Base-by-base conservation (phyloP, 2,329 filamentous ascomycete genomes). In the Cladosporium austrohemisphaericum region DNA sequence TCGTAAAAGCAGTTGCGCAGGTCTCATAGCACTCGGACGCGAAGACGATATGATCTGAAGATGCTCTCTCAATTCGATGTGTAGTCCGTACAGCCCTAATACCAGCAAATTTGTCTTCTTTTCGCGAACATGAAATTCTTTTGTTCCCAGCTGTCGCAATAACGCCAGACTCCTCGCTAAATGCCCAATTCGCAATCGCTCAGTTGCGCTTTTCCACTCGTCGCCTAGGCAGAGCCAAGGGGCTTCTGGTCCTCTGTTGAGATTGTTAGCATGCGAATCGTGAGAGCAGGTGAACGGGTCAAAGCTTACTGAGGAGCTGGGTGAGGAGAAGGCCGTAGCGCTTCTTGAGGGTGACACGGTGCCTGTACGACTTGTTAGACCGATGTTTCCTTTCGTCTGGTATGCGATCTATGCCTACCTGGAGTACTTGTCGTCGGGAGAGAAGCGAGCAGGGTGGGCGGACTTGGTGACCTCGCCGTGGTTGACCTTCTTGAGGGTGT, bases 351-450 rank as follows among this genome's bases (percentile, higher is more conserved):
- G 90, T 94, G 41, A 97, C 90, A 61, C 93, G 84, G 75, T 97
- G 92, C 67, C 89, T 87, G 48, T 32, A 23, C 18, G 14, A 29
- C n/a, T 18, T 36, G 33, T 47, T 38, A 36, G 23, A 41, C 16
- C 16, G n/a, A 20, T 22, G 33, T 37, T 26, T 23, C 16, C 16
- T 31, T 20, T 13, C 19, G 5, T 41, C 20, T 32, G 25, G 38
- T n/a, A 35, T 18, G 18, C 9, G 18, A 18, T 46, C 20, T 23
- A 20, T 29, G 13, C 71, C 44, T 67, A 82, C 79, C 81, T 77
- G 65, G 90, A 95, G 80, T 94, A 97, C 79, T 96, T 95, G 79
- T 98, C 93, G 74, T 98, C 93, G 56, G 93, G 93, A 38, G 89
- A 95, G 78, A 97, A 98, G 60, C 93, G 81, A 35, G 93, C 93